Conservation (phyloP, 495 filamentous ascomycete genomes). For the Thermothielavioides terrestris region DNA sequence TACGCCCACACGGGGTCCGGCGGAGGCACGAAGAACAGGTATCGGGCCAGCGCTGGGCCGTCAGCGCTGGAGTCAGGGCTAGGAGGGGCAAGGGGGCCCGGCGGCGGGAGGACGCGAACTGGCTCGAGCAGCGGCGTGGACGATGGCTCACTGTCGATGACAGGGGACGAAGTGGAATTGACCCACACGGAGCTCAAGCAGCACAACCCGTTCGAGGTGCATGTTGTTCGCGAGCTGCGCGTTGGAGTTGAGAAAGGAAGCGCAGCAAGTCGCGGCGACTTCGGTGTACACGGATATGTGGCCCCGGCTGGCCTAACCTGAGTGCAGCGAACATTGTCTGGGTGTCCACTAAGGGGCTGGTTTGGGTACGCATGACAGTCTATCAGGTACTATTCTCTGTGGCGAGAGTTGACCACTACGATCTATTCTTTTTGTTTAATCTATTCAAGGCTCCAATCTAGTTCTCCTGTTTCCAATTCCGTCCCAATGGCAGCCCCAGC, state of each 20-base stretch:
- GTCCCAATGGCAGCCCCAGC: too few species aligned
- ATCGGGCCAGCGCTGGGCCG: neutral
- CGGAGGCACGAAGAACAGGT: neutral
- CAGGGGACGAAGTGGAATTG: slow-evolving; percentile 7
- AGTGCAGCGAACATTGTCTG: too few species aligned
- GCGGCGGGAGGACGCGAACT: neutral
- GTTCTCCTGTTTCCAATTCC: too few species aligned
- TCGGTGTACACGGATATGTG: neutral
- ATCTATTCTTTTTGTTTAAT: too few species aligned
- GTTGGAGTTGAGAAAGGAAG: neutral
- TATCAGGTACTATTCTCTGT: too few species aligned
- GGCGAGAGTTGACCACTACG: too few species aligned
- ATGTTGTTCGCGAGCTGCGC: neutral
- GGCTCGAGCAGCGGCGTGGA: neutral
- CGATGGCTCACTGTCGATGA: neutral
- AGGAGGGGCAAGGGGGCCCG: neutral
- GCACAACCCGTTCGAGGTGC: slow-evolving; percentile 5
- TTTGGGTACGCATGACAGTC: too few species aligned
- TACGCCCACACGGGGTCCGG: neutral
- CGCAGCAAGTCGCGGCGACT: neutral
- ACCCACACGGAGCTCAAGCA: neutral
- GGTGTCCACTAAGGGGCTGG: too few species aligned
- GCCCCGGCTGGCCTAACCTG: too few species aligned
- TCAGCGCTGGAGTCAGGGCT: neutral
- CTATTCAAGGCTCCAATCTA: too few species aligned